A percentile compares a stretch with the other conserved stretches of the same genome.
Conservation (phyloP, 2,329 filamentous ascomycete genomes). For the Sordariomycetes sp. region DNA sequence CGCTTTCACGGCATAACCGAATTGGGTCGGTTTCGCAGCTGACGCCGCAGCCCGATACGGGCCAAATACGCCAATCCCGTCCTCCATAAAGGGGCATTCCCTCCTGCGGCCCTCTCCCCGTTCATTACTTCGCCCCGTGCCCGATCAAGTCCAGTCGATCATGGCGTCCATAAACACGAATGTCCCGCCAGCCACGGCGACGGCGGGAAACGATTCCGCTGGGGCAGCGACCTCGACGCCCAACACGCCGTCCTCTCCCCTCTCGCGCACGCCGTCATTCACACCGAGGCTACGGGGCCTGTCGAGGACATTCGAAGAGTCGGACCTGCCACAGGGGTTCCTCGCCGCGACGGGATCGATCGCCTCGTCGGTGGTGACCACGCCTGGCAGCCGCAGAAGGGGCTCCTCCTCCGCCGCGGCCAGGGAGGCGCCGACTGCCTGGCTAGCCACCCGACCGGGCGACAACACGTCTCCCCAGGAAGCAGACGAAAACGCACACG, state of each 20-base stretch:
- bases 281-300: slow-evolving; percentile 16
- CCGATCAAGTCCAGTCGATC: not conserved
- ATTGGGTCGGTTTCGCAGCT: no score
- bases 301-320: slow-evolving; percentile 30
- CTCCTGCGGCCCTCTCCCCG: no score
- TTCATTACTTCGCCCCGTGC: no score
- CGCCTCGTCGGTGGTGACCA: slow-evolving; percentile 24
- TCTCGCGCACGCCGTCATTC: not conserved
- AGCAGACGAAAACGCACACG: not conserved
- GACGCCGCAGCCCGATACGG: no score
- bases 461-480: not conserved
- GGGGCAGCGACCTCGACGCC: not conserved
- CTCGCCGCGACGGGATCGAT: slow-evolving; percentile 34
- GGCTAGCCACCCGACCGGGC: not conserved
- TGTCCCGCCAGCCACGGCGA: not conserved
- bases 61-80: no score
- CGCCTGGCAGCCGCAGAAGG: slow-evolving; percentile 2
- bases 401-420: slow-evolving; percentile 8
- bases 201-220: not conserved
- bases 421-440: not conserved
- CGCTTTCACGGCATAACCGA: no score
- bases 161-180: not conserved
- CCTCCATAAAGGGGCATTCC: no score
- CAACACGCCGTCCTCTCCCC: not conserved
- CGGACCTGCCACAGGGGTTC: slow-evolving; percentile 34